Evolutionary conservation across 306 rosid genomes (phyloP).

Genomic region (Crotalaria pallida): DNA sequence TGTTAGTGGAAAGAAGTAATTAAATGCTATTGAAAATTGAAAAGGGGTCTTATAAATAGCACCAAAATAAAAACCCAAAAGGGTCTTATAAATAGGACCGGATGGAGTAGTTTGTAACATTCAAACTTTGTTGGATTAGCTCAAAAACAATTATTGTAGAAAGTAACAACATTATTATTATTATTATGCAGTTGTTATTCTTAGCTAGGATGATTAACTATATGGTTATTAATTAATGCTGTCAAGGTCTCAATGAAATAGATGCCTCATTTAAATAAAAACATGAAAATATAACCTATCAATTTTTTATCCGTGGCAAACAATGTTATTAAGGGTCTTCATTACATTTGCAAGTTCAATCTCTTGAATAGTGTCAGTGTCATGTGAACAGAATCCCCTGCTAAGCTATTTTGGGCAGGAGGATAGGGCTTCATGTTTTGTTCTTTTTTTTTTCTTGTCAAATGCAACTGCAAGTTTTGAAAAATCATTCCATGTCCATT

Average conservation of each 20-base stretch:
- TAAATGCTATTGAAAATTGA: no score
- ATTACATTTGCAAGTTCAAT: background rate
- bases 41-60: no score
- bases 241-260: no score
- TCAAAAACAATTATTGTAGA: background rate
- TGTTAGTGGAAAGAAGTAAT: no score
- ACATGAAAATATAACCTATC: no score
- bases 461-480: background rate
- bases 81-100: no score
- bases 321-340: slow-evolving; percentile 1
- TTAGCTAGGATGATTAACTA: slow-evolving; percentile 9
- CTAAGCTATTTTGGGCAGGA: background rate
- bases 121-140: background rate
- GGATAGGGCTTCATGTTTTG: background rate
- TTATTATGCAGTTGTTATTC: background rate
- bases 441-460: background rate
- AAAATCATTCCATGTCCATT: background rate
- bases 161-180: background rate
- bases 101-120: no score
- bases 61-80: no score
- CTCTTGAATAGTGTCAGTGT: background rate
- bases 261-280: no score
- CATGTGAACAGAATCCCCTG: background rate
- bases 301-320: background rate
- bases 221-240: background rate